Conservation (phyloP, 495 filamentous ascomycete species). For the Cryomyces antarcticus region DNA sequence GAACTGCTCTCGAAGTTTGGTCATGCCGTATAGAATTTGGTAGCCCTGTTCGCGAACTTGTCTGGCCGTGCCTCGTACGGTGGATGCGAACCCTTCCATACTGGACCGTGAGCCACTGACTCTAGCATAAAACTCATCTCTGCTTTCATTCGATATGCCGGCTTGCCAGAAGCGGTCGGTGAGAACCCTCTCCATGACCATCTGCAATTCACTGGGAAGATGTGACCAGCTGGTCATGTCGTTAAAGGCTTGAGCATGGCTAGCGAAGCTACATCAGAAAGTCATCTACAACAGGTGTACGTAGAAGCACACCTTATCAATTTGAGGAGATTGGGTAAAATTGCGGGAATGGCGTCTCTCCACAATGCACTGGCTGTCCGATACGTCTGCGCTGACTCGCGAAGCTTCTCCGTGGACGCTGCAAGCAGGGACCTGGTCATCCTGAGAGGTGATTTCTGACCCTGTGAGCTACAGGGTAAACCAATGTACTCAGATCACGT, state of each 20-base stretch:
- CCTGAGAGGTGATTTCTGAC: slow-evolving; percentile 52
- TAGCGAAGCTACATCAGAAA: slow-evolving; percentile 16
- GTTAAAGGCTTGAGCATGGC: slow-evolving; percentile 84
- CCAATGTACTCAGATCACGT: slow-evolving; percentile 4
- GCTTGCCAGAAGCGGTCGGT: slow-evolving; percentile 98
- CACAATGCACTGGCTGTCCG: slow-evolving; percentile 56
- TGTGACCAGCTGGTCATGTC: slow-evolving; percentile 66
- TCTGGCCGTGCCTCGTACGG: slow-evolving; percentile 68
- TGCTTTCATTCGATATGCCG: slow-evolving; percentile 82
- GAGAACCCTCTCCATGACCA: slow-evolving; percentile 60
- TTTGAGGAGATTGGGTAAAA: slow-evolving; percentile 71
- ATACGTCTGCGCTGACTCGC: slow-evolving; percentile 44
- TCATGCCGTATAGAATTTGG: slow-evolving; percentile 85
- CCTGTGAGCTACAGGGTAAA: background rate
- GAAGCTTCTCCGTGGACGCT: slow-evolving; percentile 74
- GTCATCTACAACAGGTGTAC: background rate
- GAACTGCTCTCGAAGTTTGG: slow-evolving; percentile 64
- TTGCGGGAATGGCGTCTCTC: slow-evolving; percentile 60
- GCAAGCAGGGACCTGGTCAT: slow-evolving; percentile 77
- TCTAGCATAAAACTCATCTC: slow-evolving; percentile 87
- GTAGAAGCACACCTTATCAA: slow-evolving; percentile 43
- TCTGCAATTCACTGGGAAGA: slow-evolving; percentile 56
- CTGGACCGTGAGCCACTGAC: slow-evolving; percentile 75
- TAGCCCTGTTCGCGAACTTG: slow-evolving; percentile 85
- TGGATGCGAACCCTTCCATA: slow-evolving; percentile 83